phyloP scores from a whole-genome alignment of 208 protist genomes.

The Endotrypanum monterogeii region DNA sequence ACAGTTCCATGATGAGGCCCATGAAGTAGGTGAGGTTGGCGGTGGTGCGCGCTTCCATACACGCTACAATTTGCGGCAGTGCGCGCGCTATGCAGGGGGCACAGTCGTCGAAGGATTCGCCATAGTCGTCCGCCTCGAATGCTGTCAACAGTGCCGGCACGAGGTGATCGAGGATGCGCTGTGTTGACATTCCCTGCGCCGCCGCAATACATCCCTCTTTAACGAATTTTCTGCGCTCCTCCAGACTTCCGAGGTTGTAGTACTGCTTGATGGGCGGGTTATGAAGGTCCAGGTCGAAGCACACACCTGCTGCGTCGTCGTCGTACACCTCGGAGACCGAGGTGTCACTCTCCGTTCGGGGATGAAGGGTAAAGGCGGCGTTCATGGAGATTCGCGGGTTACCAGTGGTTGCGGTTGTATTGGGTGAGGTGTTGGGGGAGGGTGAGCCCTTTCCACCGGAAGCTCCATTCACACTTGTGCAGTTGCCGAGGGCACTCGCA shows the following conservation, averaged over 20 bases:
- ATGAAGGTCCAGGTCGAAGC: slow-evolving; percentile 44
- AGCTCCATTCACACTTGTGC: not conserved
- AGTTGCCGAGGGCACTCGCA: not conserved
- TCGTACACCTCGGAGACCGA: slow-evolving; percentile 31
- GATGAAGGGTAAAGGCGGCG: slow-evolving; percentile 65
- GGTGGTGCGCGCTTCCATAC: slow-evolving; percentile 33
- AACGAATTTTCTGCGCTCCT: slow-evolving; percentile 63
- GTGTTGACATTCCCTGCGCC: slow-evolving; percentile 51
- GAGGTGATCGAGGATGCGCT: slow-evolving; percentile 58
- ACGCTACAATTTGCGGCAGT: slow-evolving; percentile 57
- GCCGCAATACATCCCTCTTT: slow-evolving; percentile 39
- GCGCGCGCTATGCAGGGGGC: slow-evolving; percentile 45
- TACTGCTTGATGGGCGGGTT: slow-evolving; percentile 32
- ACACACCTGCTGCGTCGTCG: slow-evolving; percentile 34
- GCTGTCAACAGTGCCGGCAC: slow-evolving; percentile 63
- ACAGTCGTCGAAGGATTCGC: slow-evolving; percentile 64
- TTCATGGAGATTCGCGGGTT: slow-evolving; percentile 60
- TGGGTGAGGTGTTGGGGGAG: slow-evolving; percentile 4
- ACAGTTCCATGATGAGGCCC: slow-evolving; percentile 76
- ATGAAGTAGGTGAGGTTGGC: slow-evolving; percentile 63
- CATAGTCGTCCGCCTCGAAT: slow-evolving; percentile 61
- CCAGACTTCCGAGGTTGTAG: slow-evolving; percentile 42
- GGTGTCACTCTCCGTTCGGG: slow-evolving; percentile 52
- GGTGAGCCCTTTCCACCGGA: not conserved
- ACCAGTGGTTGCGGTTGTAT: slow-evolving; percentile 1